A percentile compares a stretch with the other conserved stretches of the same genome.
Conservation (phyloP, 129 eudicot species). For the Silybum marianum region DNA sequence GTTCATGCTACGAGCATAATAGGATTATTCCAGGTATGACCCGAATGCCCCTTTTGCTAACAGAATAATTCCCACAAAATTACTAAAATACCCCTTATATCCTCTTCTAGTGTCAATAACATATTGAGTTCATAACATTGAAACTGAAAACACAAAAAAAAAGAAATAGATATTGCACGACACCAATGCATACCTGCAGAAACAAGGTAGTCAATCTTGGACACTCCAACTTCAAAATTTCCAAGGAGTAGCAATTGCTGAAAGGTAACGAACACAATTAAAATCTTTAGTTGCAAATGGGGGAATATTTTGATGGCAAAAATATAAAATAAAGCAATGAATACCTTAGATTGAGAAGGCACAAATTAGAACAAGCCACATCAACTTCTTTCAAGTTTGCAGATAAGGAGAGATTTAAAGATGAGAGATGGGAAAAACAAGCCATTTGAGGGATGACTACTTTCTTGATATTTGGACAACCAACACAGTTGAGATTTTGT, state of each 20-base stretch:
- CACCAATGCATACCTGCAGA: constrained; percentile 68
- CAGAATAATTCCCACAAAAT: background rate
- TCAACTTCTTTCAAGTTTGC: constrained; percentile 82
- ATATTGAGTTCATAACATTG: background rate
- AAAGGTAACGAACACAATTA: constrained; percentile 26
- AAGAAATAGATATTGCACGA: background rate
- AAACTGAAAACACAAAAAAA: background rate
- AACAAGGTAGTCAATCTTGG: constrained; percentile 86
- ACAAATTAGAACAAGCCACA: constrained; percentile 67
- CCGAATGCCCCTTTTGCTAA: background rate
- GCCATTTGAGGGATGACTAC: constrained; percentile 68
- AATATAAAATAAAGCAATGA: background rate
- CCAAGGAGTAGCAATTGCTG: constrained; percentile 92
- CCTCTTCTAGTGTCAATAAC: background rate
- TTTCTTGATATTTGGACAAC: constrained; percentile 84
- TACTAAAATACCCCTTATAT: background rate
- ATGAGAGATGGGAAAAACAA: constrained; percentile 57
- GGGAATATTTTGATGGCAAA: background rate
- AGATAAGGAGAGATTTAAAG: constrained; percentile 83
- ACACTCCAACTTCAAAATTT: constrained; percentile 78
- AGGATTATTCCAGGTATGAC: background rate
- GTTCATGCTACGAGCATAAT: background rate
- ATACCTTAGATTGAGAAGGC: constrained; percentile 90
- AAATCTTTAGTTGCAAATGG: background rate
- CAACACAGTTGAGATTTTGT: constrained; percentile 87